A percentile compares a stretch with the other conserved stretches of the same genome.
Evolutionary conservation across 345 rosid genomes (phyloP).

Genomic region (Barbarea vulgaris): DNA sequence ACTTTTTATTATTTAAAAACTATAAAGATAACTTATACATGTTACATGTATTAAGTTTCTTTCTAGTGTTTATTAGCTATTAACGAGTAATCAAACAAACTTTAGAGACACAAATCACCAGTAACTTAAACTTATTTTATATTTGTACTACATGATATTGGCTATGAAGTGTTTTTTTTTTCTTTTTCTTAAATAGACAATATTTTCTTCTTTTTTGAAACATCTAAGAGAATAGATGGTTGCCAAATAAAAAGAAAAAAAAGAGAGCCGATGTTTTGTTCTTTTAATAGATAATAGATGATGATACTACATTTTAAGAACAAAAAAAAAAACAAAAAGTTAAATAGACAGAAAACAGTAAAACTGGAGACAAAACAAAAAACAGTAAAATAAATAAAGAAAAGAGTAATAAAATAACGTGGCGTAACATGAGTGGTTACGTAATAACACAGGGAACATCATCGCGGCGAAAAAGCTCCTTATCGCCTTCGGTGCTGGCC

Average conservation of each 20-base stretch:
- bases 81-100: background rate
- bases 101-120: background rate
- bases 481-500: conserved; percentile 41
- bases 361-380: background rate
- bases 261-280: background rate
- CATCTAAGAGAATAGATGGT: background rate
- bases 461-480: conserved; percentile 35
- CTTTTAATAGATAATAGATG: background rate
- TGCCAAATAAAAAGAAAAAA: too few species aligned
- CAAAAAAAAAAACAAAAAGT: background rate
- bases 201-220: background rate
- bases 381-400: background rate
- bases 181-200: background rate
- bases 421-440: conserved; percentile 47
- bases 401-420: conserved; percentile 35
- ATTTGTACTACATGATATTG: background rate
- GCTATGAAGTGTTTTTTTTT: background rate
- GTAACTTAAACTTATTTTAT: background rate
- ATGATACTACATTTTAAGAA: background rate
- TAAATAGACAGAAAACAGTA: background rate
- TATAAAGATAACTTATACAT: too few species aligned
- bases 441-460: conserved; percentile 44
- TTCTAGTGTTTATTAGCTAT: background rate
- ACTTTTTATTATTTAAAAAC: background rate
- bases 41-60: too few species aligned